phyloP scores from a whole-genome alignment of 495 filamentous ascomycete genomes.

The Aspergillus mulundensis region DNA sequence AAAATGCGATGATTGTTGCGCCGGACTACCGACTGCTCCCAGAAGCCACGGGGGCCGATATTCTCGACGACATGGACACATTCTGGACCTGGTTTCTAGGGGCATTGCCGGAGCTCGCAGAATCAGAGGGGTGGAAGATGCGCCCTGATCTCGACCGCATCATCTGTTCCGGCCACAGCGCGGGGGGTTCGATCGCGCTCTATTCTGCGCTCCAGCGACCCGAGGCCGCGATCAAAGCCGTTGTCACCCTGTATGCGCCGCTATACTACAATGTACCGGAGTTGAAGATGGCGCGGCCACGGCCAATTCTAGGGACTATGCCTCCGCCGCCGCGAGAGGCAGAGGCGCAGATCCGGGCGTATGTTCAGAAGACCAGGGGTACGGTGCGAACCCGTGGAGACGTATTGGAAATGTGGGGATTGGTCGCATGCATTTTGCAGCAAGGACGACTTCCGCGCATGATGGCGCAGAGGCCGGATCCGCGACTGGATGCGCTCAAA shows the following conservation, averaged over 20 bases:
- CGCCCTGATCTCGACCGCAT: not conserved
- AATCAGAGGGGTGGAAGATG: not conserved
- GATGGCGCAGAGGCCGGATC: no score
- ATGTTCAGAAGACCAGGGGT: not conserved
- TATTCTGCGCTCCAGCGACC: not conserved
- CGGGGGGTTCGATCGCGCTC: not conserved
- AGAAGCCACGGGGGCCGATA: not conserved
- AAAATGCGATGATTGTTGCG: not conserved
- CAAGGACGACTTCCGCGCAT: not conserved
- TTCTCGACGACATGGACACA: not conserved
- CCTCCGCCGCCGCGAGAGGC: not conserved
- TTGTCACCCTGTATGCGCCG: not conserved
- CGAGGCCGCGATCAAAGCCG: not conserved
- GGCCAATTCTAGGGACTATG: not conserved
- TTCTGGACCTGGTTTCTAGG: not conserved
- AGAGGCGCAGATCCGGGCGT: not conserved
- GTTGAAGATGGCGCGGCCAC: not conserved
- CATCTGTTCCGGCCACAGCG: not conserved
- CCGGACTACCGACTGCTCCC: not conserved
- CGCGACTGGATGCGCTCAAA: no score
- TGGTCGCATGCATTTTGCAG: not conserved
- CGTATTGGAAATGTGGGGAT: not conserved
- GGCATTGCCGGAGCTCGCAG: not conserved
- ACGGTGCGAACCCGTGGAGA: not conserved
- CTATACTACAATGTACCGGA: not conserved